Conservation (phyloP, 768 basidiomycete species). For the Tephrocybe sp. region DNA sequence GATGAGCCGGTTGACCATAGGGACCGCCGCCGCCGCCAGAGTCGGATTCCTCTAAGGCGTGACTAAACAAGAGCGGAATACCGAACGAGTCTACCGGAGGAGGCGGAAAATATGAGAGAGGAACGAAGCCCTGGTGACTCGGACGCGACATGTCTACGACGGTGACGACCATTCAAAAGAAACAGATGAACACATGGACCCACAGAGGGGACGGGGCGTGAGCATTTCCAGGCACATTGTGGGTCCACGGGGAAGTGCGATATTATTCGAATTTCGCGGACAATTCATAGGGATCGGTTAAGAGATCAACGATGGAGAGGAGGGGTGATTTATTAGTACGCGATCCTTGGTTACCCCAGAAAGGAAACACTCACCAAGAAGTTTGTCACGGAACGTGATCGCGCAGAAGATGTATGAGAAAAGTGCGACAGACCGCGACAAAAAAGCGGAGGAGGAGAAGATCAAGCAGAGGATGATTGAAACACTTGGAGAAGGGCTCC, state of each 20-base stretch:
- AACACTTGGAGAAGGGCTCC: constrained; percentile 10
- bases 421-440: neutral
- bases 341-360: constrained; percentile 9
- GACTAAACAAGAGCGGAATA: constrained; percentile 17
- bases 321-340: constrained; percentile 15
- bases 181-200: constrained; percentile 15
- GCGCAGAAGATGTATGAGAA: constrained; percentile 7
- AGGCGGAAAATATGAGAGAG: constrained; percentile 3
- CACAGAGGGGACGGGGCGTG: constrained; percentile 7
- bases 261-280: constrained; percentile 1
- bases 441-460: constrained; percentile 1
- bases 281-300: no score
- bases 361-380: constrained; percentile 18
- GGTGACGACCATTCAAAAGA: constrained; percentile 9
- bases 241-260: constrained; percentile 3
- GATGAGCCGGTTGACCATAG: constrained; percentile 10
- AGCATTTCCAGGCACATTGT: constrained; percentile 13
- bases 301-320: neutral
- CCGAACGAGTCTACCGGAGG: constrained; percentile 9
- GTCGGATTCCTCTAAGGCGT: constrained; percentile 19
- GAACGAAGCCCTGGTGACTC: constrained; percentile 9
- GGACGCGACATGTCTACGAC: constrained; percentile 15
- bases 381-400: constrained; percentile 19
- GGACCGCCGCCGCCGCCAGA: constrained; percentile 14
- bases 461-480: constrained; percentile 1